Evolutionary conservation across 1,139 yeast genomes (phyloP), one percentile per base, ranked within the genome.

Genomic region (Yamadazyma jaroonii): DNA sequence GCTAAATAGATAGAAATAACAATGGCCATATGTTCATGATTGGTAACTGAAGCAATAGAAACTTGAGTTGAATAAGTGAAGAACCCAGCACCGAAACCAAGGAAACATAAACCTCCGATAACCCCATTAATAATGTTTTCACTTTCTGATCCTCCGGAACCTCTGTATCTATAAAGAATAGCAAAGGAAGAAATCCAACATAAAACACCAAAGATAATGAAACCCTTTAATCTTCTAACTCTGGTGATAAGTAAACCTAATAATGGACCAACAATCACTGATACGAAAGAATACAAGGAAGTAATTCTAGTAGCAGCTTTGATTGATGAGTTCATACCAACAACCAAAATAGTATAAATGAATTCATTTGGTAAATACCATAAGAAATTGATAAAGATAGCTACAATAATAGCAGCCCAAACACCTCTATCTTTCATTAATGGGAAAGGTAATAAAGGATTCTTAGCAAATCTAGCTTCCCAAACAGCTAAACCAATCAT

Each of bases 71-170:
- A 76, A 53, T 81, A 81, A 14, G 86, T 77, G 63, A 81, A 81
- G 57, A 83, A 70, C 8, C 86, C 84, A 34, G 86, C 84, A 49
- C 88, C 87, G 38, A 84, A 65, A 57, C 90, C 92, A 63, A 82
- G 66, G 25, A 82, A 54, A 50, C 81, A 76, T 48, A 79, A 68
- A 20, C 81, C 77, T 28, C 85, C 90, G 53, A 84, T 79, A 40
- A 83, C 69, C 47, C 90, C 90, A 27, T 64, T 46, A 40, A 68
- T 42, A 43, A 52, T 54, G 31, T 41, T 46, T 32, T 61, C 52
- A 27, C 54, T 45, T 21, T 47, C 65, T 25, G 77, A 53, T 24
- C 66, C 67, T 38, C 60, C 64, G 36, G 72, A 76, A 40, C 82
- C 83, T 58, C 88, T 71, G 62, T 56, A 82, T 44, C 70, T 70